Evolutionary conservation across 2,329 filamentous ascomycete species (phyloP).

Genomic region (Fusarium floridanum): DNA sequence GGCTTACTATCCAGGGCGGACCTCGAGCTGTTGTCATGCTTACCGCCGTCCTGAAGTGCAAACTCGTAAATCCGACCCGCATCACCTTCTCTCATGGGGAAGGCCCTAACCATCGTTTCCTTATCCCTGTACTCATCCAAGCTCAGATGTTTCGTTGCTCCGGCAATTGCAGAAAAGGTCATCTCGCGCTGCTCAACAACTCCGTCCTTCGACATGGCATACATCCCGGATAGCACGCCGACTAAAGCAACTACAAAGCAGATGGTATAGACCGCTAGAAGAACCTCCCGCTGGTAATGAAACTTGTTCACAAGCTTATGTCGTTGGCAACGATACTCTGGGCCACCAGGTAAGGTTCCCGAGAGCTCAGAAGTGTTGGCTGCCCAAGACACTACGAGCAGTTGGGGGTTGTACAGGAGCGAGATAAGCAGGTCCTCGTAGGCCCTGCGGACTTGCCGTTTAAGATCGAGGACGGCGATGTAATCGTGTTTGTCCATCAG

Average conservation of each 20-base stretch:
- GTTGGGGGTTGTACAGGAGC: conserved; percentile 34
- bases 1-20: neutral
- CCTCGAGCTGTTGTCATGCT: neutral
- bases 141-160: conserved; percentile 6
- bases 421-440: conserved; percentile 41
- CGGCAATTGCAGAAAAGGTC: conserved; percentile 31
- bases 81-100: neutral
- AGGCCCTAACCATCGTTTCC: neutral
- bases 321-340: conserved; percentile 26
- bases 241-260: conserved; percentile 23
- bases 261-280: conserved; percentile 21
- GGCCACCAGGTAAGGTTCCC: conserved; percentile 15
- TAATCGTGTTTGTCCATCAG: conserved; percentile 32
- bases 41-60: neutral
- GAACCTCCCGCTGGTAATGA: conserved; percentile 23
- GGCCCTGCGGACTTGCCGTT: conserved; percentile 7
- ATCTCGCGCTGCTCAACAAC: conserved; percentile 35
- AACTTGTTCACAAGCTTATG: conserved; percentile 27
- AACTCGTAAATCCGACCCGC: neutral
- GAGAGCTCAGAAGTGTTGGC: conserved; percentile 23
- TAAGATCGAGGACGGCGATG: conserved; percentile 22
- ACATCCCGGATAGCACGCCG: conserved; percentile 25
- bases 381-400: conserved; percentile 38
- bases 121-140: neutral
- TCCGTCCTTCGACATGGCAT: conserved; percentile 32